Conservation (phyloP, 305 asterid genomes). For the Solanum chacoense region DNA sequence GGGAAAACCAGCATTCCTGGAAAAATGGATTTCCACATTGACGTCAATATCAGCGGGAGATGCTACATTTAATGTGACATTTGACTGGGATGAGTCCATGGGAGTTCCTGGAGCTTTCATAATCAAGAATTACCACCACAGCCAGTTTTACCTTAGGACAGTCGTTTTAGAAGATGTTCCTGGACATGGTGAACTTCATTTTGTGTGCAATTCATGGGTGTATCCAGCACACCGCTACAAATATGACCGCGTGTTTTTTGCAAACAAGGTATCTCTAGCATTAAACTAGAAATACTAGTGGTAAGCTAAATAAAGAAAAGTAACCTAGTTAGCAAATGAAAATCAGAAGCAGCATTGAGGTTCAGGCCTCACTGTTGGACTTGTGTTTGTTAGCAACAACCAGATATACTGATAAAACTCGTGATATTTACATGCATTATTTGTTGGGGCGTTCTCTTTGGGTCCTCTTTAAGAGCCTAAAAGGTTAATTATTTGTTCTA, state of each 20-base stretch:
- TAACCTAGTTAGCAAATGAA: not conserved
- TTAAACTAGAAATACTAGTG: slow-evolving; percentile 41
- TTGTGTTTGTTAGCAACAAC: not conserved
- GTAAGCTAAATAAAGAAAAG: not conserved
- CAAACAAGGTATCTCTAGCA: slow-evolving; percentile 33
- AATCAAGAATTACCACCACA: slow-evolving; percentile 57
- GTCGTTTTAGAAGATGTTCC: slow-evolving; percentile 57
- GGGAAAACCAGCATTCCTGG: slow-evolving; percentile 34
- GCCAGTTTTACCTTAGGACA: slow-evolving; percentile 62
- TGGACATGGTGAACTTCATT: slow-evolving; percentile 49
- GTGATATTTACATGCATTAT: not conserved
- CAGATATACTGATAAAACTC: not conserved
- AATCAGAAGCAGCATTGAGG: not conserved
- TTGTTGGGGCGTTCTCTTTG: not conserved
- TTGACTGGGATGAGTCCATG: slow-evolving; percentile 46
- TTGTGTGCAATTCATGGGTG: slow-evolving; percentile 87
- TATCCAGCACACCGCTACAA: slow-evolving; percentile 57
- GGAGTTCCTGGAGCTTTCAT: slow-evolving; percentile 76
- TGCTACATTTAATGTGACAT: slow-evolving; percentile 30
- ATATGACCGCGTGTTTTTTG: slow-evolving; percentile 40
- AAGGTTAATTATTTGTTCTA: not conserved
- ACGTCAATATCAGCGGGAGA: slow-evolving; percentile 33
- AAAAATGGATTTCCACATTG: slow-evolving; percentile 16
- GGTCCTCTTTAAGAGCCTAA: not conserved
- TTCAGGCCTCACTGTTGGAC: not conserved